A percentile compares a stretch with the other conserved stretches of the same genome.
phyloP scores from a whole-genome alignment of 495 filamentous ascomycete species.

The Penicillium fimorum region DNA sequence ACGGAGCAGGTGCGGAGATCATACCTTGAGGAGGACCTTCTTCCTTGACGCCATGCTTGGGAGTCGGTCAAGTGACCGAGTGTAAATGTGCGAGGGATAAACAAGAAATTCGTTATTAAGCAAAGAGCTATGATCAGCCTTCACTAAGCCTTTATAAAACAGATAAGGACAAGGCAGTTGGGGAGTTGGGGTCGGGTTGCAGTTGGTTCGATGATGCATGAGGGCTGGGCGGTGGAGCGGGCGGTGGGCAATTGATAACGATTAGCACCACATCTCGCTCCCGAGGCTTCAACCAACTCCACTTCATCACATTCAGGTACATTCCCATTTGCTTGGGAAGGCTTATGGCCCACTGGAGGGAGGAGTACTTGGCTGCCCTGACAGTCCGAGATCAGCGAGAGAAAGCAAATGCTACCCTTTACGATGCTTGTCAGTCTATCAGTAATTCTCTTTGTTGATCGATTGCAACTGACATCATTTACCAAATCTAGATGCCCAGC shows the following conservation, averaged over 20 bases:
- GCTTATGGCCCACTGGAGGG: slow-evolving; percentile 55
- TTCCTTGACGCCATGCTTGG: slow-evolving; percentile 82
- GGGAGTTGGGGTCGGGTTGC: slow-evolving; percentile 33
- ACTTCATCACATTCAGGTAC: slow-evolving; percentile 17
- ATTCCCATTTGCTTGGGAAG: slow-evolving; percentile 23
- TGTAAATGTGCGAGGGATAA: slow-evolving; percentile 7
- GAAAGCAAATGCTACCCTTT: slow-evolving; percentile 53
- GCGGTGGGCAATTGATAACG: slow-evolving; percentile 36
- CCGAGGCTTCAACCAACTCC: slow-evolving; percentile 14
- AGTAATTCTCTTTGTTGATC: not conserved
- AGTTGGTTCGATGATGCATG: slow-evolving; percentile 40
- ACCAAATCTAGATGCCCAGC: slow-evolving; percentile 56
- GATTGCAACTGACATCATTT: slow-evolving; percentile 24
- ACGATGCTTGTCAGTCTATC: slow-evolving; percentile 54
- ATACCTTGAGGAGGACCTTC: slow-evolving; percentile 96
- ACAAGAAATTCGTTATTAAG: slow-evolving; percentile 1
- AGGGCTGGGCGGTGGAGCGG: slow-evolving; percentile 33
- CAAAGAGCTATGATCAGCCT: not conserved
- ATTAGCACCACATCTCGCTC: slow-evolving; percentile 21
- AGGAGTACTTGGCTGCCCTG: slow-evolving; percentile 55
- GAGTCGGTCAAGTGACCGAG: slow-evolving; percentile 14
- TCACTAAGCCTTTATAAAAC: not conserved
- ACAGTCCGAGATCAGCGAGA: slow-evolving; percentile 56
- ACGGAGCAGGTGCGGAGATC: slow-evolving; percentile 31
- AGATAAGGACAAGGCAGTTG: slow-evolving; percentile 14